Base-by-base conservation (phyloP, 352 stramenopile genomes). In the Globisporangium radiosum region DNA sequence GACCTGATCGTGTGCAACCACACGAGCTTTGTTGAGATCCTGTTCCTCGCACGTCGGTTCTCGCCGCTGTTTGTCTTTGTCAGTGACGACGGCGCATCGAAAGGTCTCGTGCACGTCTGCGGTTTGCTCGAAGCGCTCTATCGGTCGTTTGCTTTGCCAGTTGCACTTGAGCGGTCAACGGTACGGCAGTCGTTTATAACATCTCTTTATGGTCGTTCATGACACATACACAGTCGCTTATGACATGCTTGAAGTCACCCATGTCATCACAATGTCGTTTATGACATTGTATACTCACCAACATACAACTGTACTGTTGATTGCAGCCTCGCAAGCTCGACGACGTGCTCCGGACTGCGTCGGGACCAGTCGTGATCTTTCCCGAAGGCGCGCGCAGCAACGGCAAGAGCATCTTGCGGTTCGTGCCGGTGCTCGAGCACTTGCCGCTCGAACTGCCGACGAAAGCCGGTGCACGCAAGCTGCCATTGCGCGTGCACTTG, bases 1-100 rank as follows among this genome's bases (percentile, higher is more conserved):
- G 81, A 92, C 45, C 66, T 94, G 47, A 65, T 94, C 42, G 75
- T 94, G 55, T 88, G 76, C 73, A 94, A 94, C 68, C 75, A 88
- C 71, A 90, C 81, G 64, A 90, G 70, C 58, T 89, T 92, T 51
- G 45, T 92, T 33, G 85, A 94, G 70, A 61, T 94, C 11, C 51
- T 92, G 50, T 92, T 90, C 69, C 65, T 94, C 39, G 71, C 78
- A 36, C 76, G 72, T 47, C 82, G 85, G 43, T 94, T 88, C 63
- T 94, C 85, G 55, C 85, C 85, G 0, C 66, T 79, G 39, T 94
- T 94, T 64, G 78, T 86, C 45, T 88, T 90, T 49, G 76, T 73
- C 15, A 76, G 61, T 3, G 68, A 82, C 44, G 78, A 84, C 13
- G 72, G 70, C 14, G 70, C 77, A 0, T 60, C 73, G 44, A 86